A percentile compares a stretch with the other conserved stretches of the same genome.
Evolutionary conservation across 2,329 filamentous ascomycete species (phyloP).

Genomic region (Cytospora paraplurivora): DNA sequence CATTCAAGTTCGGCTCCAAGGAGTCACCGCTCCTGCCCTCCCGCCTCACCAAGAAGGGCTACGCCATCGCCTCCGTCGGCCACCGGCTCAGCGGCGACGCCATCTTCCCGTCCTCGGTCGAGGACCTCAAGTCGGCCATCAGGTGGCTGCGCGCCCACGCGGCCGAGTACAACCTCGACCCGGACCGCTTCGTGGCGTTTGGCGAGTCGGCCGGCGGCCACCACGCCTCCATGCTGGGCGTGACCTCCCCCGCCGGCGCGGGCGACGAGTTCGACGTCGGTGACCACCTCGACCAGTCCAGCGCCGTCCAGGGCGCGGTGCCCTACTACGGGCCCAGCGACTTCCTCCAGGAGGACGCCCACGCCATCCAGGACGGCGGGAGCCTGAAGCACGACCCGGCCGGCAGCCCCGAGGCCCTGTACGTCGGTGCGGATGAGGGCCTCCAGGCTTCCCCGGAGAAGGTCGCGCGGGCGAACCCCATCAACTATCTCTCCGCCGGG

Average conservation of each 20-base stretch:
- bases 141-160: slow-evolving; percentile 27
- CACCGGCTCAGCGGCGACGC: slow-evolving; percentile 28
- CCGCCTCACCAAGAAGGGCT: slow-evolving; percentile 23
- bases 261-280: slow-evolving; percentile 26
- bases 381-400: slow-evolving; percentile 18
- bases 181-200: slow-evolving; percentile 23
- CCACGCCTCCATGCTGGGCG: slow-evolving; percentile 23
- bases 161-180: slow-evolving; percentile 15
- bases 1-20: slow-evolving; percentile 26
- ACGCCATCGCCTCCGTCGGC: slow-evolving; percentile 26
- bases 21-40: slow-evolving; percentile 22
- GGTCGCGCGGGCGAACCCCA: slow-evolving; percentile 22
- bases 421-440: slow-evolving; percentile 14
- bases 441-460: slow-evolving; percentile 25
- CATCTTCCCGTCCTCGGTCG: slow-evolving; percentile 23
- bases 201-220: slow-evolving; percentile 28
- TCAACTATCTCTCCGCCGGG: slow-evolving; percentile 20
- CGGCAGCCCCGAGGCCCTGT: slow-evolving; percentile 24
- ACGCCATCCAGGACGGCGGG: slow-evolving; percentile 13
- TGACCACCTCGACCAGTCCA: slow-evolving; percentile 23
- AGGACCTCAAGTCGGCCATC: slow-evolving; percentile 29
- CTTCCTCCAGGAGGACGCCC: slow-evolving; percentile 26
- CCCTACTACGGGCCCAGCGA: slow-evolving; percentile 26
- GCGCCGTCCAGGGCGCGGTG: slow-evolving; percentile 24
- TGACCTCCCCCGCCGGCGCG: slow-evolving; percentile 10